Evolutionary conservation across 2,329 filamentous ascomycete species (phyloP).

Genomic region (Plenodomus biglobosus): DNA sequence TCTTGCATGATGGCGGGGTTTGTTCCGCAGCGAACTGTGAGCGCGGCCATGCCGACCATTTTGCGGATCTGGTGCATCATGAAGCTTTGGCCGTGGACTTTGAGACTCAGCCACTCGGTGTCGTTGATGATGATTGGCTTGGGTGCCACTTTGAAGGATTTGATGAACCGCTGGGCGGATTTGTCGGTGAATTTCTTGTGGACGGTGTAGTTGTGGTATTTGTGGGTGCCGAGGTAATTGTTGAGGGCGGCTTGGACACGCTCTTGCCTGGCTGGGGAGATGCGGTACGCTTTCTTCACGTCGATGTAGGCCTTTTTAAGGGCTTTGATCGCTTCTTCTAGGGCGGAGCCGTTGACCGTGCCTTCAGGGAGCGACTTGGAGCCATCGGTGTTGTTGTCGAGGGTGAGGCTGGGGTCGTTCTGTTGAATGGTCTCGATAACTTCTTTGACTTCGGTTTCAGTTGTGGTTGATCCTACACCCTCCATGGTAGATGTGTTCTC

Average conservation of each 20-base stretch:
- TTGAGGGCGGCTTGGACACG: constrained; percentile 75
- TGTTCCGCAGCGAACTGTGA: constrained; percentile 83
- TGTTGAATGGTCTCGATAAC: constrained; percentile 29
- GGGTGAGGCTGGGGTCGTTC: constrained; percentile 25
- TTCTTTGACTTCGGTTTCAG: constrained; percentile 16
- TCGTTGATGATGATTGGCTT: constrained; percentile 74
- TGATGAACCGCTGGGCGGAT: constrained; percentile 87
- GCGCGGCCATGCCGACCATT: constrained; percentile 91
- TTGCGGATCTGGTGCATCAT: constrained; percentile 99
- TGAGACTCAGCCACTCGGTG: constrained; percentile 93
- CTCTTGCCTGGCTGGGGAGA: constrained; percentile 68
- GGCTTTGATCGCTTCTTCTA: constrained; percentile 49
- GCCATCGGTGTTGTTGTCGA: constrained; percentile 36
- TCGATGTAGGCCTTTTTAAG: constrained; percentile 80
- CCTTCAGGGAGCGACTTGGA: constrained; percentile 28
- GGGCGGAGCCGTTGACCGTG: constrained; percentile 33
- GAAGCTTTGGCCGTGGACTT: constrained; percentile 96
- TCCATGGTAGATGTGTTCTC: constrained; percentile 11
- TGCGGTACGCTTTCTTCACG: constrained; percentile 83
- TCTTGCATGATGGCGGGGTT: constrained; percentile 69
- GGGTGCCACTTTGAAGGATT: constrained; percentile 77
- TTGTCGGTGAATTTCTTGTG: constrained; percentile 80
- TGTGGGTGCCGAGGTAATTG: constrained; percentile 78
- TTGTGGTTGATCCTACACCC: constrained; percentile 9
- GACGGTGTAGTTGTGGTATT: constrained; percentile 98